Percentiles rank a stretch among this genome's conserved stretches.
These are phyloP conservation scores for Oryza nivara DNA, from an alignment of 176 grass and related monocot species.

Conservation along the genomic window DNA sequence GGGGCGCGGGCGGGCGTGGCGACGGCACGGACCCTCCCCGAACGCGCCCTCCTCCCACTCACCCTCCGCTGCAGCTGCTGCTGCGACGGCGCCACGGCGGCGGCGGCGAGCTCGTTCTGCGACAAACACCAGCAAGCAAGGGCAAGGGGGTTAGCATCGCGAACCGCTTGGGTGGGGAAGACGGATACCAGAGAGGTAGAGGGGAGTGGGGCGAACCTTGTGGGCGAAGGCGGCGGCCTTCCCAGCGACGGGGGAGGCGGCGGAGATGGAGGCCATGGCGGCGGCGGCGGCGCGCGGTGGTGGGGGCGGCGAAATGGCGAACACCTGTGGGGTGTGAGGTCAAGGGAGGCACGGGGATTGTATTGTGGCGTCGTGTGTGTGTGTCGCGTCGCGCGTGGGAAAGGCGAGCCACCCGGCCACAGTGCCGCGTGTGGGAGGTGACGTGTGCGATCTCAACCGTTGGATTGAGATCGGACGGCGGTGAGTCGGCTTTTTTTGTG, in stretches of 20 bases:
- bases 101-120: slow-evolving; percentile 62
- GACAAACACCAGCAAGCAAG: background rate
- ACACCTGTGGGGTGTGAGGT: slow-evolving; percentile 7
- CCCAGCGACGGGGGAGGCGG: slow-evolving; percentile 37
- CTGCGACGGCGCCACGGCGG: slow-evolving; percentile 18
- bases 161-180: background rate
- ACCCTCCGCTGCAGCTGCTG: slow-evolving; percentile 31
- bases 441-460: background rate
- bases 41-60: slow-evolving; percentile 23
- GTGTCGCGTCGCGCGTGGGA: background rate
- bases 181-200: rapidly evolving
- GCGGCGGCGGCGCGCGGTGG: slow-evolving; percentile 25
- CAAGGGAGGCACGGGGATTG: background rate
- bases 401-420: background rate
- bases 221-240: slow-evolving; percentile 39
- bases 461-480: slow-evolving; percentile 15
- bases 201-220: background rate
- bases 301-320: background rate
- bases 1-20: slow-evolving; percentile 58
- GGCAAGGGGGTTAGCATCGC: background rate
- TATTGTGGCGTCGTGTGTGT: background rate
- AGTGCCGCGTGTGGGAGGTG: background rate
- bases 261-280: slow-evolving; percentile 50
- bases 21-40: slow-evolving; percentile 56
- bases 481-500: background rate